Conservation (phyloP, 768 basidiomycete species). For the Tephrocybe sp. region DNA sequence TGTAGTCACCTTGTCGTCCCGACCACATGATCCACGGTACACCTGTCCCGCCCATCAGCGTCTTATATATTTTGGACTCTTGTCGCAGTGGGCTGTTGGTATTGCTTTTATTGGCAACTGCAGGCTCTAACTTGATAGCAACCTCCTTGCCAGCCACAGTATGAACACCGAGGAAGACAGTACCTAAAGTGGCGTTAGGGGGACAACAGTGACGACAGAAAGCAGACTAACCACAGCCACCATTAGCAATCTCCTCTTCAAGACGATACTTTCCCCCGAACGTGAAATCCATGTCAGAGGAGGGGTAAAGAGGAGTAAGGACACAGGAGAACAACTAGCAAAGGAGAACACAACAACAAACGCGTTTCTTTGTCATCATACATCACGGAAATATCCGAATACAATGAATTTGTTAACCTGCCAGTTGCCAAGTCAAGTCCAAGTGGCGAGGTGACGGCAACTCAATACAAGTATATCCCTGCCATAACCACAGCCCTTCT, state of each 20-base stretch:
- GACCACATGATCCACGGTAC: constrained; percentile 94
- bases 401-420: too few relatives aligned
- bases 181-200: constrained; percentile 43
- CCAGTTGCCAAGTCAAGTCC: too few relatives aligned
- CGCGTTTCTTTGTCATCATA: constrained; percentile 26
- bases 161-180: constrained; percentile 78
- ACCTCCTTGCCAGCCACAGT: constrained; percentile 82
- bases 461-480: background rate
- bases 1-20: constrained; percentile 90
- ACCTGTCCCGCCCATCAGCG: constrained; percentile 84
- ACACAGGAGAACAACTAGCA: background rate
- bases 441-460: too few relatives aligned
- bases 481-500: background rate
- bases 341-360: constrained; percentile 10
- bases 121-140: constrained; percentile 81
- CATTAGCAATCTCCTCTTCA: constrained; percentile 79
- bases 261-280: constrained; percentile 79
- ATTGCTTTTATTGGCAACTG: constrained; percentile 37
- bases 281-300: constrained; percentile 33
- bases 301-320: background rate
- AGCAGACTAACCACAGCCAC: constrained; percentile 64
- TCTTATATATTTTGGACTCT: constrained; percentile 91
- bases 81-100: constrained; percentile 71
- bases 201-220: background rate
- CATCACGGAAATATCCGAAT: constrained; percentile 7